Conservation (phyloP, 805 yeast species). For the Kazachstania bromeliacearum region DNA sequence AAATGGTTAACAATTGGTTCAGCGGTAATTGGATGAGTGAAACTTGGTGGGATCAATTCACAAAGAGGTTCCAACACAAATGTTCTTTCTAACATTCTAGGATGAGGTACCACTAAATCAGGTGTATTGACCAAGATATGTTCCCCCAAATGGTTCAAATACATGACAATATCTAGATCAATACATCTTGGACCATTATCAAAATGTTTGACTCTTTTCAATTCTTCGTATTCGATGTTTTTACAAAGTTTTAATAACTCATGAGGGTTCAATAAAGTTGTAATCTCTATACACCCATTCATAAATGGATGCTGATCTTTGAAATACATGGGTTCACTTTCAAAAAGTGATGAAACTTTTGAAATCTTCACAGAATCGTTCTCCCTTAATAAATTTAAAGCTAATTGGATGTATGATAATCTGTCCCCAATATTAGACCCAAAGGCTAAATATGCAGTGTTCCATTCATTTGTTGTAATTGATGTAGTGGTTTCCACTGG, state of each 20-base stretch:
- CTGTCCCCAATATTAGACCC: constrained; percentile 83
- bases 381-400: constrained; percentile 37
- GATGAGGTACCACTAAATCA: constrained; percentile 72
- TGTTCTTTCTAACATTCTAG: constrained; percentile 76
- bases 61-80: constrained; percentile 86
- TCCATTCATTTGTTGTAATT: constrained; percentile 6
- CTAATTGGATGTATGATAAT: constrained; percentile 46
- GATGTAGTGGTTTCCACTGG: constrained; percentile 20
- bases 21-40: constrained; percentile 75
- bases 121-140: constrained; percentile 42
- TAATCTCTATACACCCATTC: constrained; percentile 69
- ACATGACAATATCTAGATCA: constrained; percentile 80
- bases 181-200: constrained; percentile 90
- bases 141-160: constrained; percentile 29
- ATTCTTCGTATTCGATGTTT: constrained; percentile 62
- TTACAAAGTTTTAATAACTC: constrained; percentile 56
- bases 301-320: constrained; percentile 70
- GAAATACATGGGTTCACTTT: constrained; percentile 88
- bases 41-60: constrained; percentile 62
- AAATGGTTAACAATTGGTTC: constrained; percentile 69
- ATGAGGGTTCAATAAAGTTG: constrained; percentile 55
- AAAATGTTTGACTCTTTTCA: constrained; percentile 63
- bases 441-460: constrained; percentile 65
- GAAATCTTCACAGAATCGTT: constrained; percentile 38
- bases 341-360: constrained; percentile 68